Evolutionary conservation across 805 yeast species (phyloP).

Genomic region (Yamadazyma olivae): DNA sequence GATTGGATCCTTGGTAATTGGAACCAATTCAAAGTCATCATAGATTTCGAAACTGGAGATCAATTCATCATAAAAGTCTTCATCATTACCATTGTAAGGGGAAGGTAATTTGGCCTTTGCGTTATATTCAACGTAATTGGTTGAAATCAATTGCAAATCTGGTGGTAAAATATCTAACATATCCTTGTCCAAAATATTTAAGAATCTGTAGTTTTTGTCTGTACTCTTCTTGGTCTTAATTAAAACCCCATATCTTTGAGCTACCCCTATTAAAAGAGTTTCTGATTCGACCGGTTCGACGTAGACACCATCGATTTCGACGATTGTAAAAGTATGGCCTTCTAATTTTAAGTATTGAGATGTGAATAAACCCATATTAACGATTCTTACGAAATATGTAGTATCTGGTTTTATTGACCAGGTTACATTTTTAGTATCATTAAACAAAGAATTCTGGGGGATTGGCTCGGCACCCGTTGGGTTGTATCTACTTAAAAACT

Average conservation of each 20-base stretch:
- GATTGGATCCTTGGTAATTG: conserved; percentile 34
- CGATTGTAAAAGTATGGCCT: conserved; percentile 80
- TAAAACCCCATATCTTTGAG: conserved; percentile 87
- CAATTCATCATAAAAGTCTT: conserved; percentile 22
- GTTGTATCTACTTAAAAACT: conserved; percentile 69
- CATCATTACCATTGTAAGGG: conserved; percentile 10
- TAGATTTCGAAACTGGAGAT: conserved; percentile 46
- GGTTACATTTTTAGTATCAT: conserved; percentile 76
- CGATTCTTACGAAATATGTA: conserved; percentile 76
- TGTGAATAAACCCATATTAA: conserved; percentile 87
- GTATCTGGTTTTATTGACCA: conserved; percentile 80
- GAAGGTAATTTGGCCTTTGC: conserved; percentile 40
- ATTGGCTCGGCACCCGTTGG: conserved; percentile 99
- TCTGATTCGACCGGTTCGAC: conserved; percentile 72
- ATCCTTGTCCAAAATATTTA: conserved; percentile 74
- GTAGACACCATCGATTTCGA: conserved; percentile 90
- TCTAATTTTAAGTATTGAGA: conserved; percentile 88
- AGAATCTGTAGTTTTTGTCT: conserved; percentile 70
- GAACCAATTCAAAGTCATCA: conserved; percentile 35
- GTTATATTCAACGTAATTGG: conserved; percentile 68
- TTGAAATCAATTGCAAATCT: conserved; percentile 65
- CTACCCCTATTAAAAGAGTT: conserved; percentile 77
- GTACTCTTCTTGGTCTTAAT: conserved; percentile 66
- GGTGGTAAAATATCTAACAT: conserved; percentile 78
- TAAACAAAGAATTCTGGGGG: conserved; percentile 76